Evolutionary conservation across 2,329 filamentous ascomycete species (phyloP).

Genomic region (Fusarium haematococcum): DNA sequence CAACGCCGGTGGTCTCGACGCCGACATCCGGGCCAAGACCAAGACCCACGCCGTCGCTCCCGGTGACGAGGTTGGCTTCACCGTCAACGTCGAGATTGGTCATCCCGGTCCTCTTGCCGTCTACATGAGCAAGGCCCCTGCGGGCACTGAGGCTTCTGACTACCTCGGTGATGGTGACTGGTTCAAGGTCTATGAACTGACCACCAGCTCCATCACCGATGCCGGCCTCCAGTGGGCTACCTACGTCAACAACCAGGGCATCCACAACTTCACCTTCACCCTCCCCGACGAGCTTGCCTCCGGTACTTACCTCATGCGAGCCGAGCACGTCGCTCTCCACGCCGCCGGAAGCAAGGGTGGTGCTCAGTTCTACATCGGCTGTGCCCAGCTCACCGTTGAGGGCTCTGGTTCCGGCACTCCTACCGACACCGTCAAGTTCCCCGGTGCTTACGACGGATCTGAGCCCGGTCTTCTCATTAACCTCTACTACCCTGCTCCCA

Average conservation of each 20-base stretch:
- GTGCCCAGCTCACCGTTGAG: constrained; percentile 50
- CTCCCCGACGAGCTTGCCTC: constrained; percentile 46
- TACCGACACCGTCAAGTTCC: constrained; percentile 46
- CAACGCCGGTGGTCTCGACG: constrained; percentile 53
- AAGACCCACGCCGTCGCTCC: constrained; percentile 51
- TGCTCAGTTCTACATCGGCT: constrained; percentile 54
- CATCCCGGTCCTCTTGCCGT: constrained; percentile 54
- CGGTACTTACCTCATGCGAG: constrained; percentile 52
- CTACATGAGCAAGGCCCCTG: constrained; percentile 52
- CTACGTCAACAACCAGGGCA: constrained; percentile 45
- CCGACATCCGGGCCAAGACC: constrained; percentile 51
- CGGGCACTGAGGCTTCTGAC: constrained; percentile 41
- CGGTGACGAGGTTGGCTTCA: constrained; percentile 58
- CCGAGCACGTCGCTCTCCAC: constrained; percentile 53
- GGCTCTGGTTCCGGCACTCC: constrained; percentile 47
- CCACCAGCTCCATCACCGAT: constrained; percentile 44
- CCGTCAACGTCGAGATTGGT: constrained; percentile 49
- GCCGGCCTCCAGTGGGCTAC: constrained; percentile 49
- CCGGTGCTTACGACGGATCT: constrained; percentile 48
- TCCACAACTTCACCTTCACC: constrained; percentile 51
- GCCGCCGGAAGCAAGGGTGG: constrained; percentile 46
- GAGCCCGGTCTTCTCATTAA: constrained; percentile 51
- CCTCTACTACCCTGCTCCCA: constrained; percentile 51
- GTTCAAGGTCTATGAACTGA: constrained; percentile 53
- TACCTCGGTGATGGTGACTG: constrained; percentile 52